Evolutionary conservation across 306 rosid species (phyloP).

Genomic region (barrel medic (Medicago truncatula)): MtrunA17r5.0-ANR NC_053047.1:5111001-5111500

Average conservation of each 20-base stretch:
- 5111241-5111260: neutral
- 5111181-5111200: neutral
- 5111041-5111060: no score
- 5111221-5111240: neutral
- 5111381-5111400: constrained; percentile 38
- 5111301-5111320: constrained; percentile 8
- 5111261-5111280: neutral
- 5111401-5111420: neutral
- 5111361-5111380: neutral
- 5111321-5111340: neutral
- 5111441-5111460: neutral
- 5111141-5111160: neutral
- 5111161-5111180: neutral
- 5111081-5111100: neutral
- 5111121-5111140: neutral
- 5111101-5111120: constrained; percentile 7
- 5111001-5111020: neutral
- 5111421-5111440: neutral
- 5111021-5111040: neutral
- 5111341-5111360: neutral
- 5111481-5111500: constrained; percentile 8
- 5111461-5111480: constrained; percentile 31
- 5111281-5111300: constrained; percentile 5
- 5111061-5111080: neutral
- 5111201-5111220: neutral